Base-by-base conservation (phyloP, 2,329 filamentous ascomycete genomes). In the Cladophialophora carrionii region DNA sequence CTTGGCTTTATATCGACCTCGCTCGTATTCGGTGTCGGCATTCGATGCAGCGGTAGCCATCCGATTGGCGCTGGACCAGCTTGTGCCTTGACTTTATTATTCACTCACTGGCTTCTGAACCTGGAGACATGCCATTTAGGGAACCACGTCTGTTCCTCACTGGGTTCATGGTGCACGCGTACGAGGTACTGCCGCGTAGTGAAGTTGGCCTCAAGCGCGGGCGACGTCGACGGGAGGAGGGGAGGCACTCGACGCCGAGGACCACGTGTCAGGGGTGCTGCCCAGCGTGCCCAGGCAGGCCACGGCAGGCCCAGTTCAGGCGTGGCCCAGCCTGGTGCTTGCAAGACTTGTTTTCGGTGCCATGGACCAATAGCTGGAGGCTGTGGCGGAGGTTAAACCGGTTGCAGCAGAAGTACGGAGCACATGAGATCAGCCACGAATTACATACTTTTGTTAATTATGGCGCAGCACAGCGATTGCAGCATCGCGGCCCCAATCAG, bases 11-110 rank as follows among this genome's bases (percentile, higher is more conserved):
- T 52, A 52, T 52, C 49, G 32, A 34, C 22, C 6, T n/a, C n/a
- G 1, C 49, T 52, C 49, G 49, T 52, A 29, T 52, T 52, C 49
- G 49, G 49, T 26, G 49, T 52, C 49, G 49, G 49, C n/a, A 26
- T 2, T 14, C 20, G 2, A 52, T 2, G 8, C 9, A 24, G 22
- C 14, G 43, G 43, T 48, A 20, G 43, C 43, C 17, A 20, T n/a
- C 49, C 49, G 49, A 54, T 54, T 54, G 51, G 26, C 51, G 32
- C 24, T n/a, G 20, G 17, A 17, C 3, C 17, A 54, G 29, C 20
- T 53, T 9, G 51, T 53, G 31, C 24, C 51, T n/a, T n/a, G n/a
- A 24, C 29, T 4, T n/a, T 9, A 32, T 54, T 29, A 10, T 54
- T 54, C n/a, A 32, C 51, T 32, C 51, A 53, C 22, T 41, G 34